These are phyloP conservation scores for Truncatella angustata DNA, from an alignment of 2,329 filamentous ascomycete species.

Conservation along the genomic window DNA sequence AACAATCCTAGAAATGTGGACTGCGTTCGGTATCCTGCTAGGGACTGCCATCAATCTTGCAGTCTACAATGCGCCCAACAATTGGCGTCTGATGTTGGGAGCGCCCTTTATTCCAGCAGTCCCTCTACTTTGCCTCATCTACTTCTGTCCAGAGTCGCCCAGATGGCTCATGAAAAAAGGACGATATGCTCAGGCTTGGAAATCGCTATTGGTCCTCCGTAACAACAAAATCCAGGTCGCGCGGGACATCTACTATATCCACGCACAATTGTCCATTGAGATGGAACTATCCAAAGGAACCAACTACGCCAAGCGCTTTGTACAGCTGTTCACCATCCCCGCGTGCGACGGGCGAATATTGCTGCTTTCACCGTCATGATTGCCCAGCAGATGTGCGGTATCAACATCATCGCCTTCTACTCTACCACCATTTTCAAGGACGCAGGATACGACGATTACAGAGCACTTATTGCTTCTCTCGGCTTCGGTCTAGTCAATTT, in stretches of 20 bases:
- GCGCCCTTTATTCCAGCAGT: conserved; percentile 61
- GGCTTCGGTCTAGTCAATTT: conserved; percentile 67
- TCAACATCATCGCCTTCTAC: conserved; percentile 47
- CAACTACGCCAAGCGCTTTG: conserved; percentile 61
- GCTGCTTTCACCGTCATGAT: conserved; percentile 82
- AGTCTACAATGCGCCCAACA: conserved; percentile 32
- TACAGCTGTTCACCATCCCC: conserved; percentile 68
- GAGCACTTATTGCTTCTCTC: conserved; percentile 61
- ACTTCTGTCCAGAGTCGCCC: conserved; percentile 64
- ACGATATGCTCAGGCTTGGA: conserved; percentile 59
- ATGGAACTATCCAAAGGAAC: conserved; percentile 44
- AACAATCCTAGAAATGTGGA: conserved; percentile 68
- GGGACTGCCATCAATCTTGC: conserved; percentile 62
- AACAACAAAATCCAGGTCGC: conserved; percentile 56
- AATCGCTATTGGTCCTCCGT: conserved; percentile 50
- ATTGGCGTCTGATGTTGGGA: conserved; percentile 41
- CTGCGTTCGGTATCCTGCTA: conserved; percentile 56
- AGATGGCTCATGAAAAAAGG: conserved; percentile 68
- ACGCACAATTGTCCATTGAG: conserved; percentile 63
- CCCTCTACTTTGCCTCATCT: conserved; percentile 59
- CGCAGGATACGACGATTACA: conserved; percentile 52
- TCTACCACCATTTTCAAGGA: conserved; percentile 61
- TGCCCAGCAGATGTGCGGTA: conserved; percentile 66
- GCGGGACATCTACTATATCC: conserved; percentile 62
- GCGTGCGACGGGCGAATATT: conserved; percentile 68